phyloP scores from a whole-genome alignment of 441 rosid genomes.

The Croton laevigatus region DNA sequence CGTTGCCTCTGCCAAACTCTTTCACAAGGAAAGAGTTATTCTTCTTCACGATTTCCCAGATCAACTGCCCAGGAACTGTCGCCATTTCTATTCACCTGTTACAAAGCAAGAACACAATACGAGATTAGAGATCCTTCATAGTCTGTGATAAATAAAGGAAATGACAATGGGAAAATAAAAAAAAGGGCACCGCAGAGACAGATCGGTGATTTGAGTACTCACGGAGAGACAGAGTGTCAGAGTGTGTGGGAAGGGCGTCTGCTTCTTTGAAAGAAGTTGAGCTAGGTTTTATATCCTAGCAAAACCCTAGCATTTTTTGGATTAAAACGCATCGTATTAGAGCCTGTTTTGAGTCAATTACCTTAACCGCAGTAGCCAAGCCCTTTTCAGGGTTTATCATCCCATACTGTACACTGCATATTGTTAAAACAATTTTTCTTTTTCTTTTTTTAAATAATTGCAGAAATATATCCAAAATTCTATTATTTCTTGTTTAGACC shows the following conservation, averaged over 20 bases:
- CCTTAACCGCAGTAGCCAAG: background rate
- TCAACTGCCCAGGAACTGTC: slow-evolving; percentile 38
- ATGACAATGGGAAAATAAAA: background rate
- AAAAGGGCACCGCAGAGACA: background rate
- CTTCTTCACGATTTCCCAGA: slow-evolving; percentile 45
- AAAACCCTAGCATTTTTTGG: background rate
- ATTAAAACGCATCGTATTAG: background rate
- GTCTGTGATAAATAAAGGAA: background rate
- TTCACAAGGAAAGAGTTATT: slow-evolving; percentile 37
- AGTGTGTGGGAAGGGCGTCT: background rate
- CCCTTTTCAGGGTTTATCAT: background rate
- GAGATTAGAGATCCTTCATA: background rate
- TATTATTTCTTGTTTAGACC: too few species aligned
- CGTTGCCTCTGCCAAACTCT: slow-evolving; percentile 27
- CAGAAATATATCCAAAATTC: too few species aligned
- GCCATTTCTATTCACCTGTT: slow-evolving; percentile 25
- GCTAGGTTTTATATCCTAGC: background rate
- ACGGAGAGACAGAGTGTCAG: background rate
- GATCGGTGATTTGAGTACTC: background rate
- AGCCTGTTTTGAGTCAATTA: background rate
- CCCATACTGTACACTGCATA: too few species aligned
- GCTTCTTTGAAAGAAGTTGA: background rate
- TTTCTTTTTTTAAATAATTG: too few species aligned
- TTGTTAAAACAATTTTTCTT: background rate
- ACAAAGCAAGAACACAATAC: background rate